These are phyloP conservation scores for Boletellus ananas DNA, from an alignment of 768 basidiomycete species.

Conservation along the genomic window DNA sequence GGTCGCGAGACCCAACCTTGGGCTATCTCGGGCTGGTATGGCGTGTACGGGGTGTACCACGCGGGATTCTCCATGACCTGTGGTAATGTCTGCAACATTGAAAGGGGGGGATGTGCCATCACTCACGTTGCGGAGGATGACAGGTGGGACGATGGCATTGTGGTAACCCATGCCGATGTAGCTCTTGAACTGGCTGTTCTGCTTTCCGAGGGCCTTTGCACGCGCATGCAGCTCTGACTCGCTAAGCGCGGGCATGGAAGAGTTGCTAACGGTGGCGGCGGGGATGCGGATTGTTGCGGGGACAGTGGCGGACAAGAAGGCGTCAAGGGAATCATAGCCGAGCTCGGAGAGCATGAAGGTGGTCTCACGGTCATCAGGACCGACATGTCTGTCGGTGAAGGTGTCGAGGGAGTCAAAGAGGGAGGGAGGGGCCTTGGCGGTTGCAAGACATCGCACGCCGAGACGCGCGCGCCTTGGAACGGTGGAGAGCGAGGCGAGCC, in stretches of 20 bases:
- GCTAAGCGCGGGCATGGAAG: constrained; percentile 70
- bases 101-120: not conserved
- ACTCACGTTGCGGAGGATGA: constrained; percentile 86
- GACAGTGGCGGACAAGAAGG: constrained; percentile 79
- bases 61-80: constrained; percentile 92
- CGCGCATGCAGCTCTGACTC: constrained; percentile 79
- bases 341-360: constrained; percentile 76
- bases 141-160: constrained; percentile 90
- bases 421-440: constrained; percentile 53
- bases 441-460: constrained; percentile 48
- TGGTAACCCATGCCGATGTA: constrained; percentile 99
- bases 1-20: constrained; percentile 60
- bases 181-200: constrained; percentile 82
- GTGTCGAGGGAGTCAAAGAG: constrained; percentile 86
- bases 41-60: constrained; percentile 97
- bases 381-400: constrained; percentile 88
- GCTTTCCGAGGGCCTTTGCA: constrained; percentile 70
- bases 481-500: constrained; percentile 14
- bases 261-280: constrained; percentile 54
- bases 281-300: constrained; percentile 78
- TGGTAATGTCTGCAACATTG: constrained; percentile 1
- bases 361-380: constrained; percentile 81
- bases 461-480: constrained; percentile 18
- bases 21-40: constrained; percentile 97
- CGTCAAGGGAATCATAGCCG: constrained; percentile 85